phyloP scores from a whole-genome alignment of 2,329 filamentous ascomycete species.

The Fusarium bactridioides region DNA sequence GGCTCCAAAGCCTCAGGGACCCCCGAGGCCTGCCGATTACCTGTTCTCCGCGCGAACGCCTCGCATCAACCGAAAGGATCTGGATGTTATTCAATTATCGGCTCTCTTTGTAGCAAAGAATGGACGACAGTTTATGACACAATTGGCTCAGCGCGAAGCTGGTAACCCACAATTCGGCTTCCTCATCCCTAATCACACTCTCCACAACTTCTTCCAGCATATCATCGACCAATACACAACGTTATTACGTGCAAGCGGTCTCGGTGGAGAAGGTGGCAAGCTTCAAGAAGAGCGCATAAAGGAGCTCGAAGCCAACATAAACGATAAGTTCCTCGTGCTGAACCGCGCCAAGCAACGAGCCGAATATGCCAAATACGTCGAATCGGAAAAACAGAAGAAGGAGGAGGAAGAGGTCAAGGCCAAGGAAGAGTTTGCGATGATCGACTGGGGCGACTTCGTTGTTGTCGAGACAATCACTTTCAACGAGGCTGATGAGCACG shows the following conservation, averaged over 20 bases:
- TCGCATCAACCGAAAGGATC: conserved; percentile 93
- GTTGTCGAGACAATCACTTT: conserved; percentile 96
- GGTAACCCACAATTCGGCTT: conserved; percentile 97
- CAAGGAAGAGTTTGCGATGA: conserved; percentile 77
- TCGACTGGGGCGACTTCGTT: conserved; percentile 98
- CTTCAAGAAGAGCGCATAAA: conserved; percentile 75
- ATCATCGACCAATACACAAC: conserved; percentile 94
- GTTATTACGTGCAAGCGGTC: conserved; percentile 72
- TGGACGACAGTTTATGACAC: conserved; percentile 89
- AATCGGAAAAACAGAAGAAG: conserved; percentile 85
- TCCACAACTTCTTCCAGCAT: conserved; percentile 94
- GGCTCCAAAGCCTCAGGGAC: conserved; percentile 76
- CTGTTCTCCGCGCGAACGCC: conserved; percentile 97
- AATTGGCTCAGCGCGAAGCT: conserved; percentile 85
- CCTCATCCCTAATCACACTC: conserved; percentile 90
- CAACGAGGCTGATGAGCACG: conserved; percentile 84
- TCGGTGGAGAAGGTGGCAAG: conserved; percentile 71
- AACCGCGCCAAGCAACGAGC: conserved; percentile 84
- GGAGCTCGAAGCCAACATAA: conserved; percentile 76
- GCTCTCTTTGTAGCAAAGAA: conserved; percentile 94
- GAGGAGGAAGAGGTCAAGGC: conserved; percentile 88
- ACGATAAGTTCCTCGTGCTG: conserved; percentile 82
- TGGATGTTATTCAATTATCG: conserved; percentile 77
- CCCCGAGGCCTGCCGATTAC: conserved; percentile 85
- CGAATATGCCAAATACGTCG: conserved; percentile 85